phyloP scores from a whole-genome alignment of 805 yeast species.

The Wickerhamomyces hampshirensis region DNA sequence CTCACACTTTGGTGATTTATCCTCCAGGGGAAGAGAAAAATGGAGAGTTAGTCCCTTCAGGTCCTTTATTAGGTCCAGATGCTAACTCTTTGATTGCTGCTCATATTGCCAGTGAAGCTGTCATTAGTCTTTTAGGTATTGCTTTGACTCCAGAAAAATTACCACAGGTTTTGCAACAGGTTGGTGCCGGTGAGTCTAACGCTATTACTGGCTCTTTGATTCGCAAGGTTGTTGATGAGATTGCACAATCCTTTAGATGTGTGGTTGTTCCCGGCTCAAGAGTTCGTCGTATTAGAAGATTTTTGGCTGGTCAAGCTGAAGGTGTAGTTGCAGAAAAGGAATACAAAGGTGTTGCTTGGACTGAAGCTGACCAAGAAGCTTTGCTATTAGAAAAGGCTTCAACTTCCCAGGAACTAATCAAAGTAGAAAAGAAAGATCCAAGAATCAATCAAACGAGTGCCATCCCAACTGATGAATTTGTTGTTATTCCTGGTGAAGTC shows the following conservation, averaged over 20 bases:
- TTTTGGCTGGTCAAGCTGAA: slow-evolving; percentile 93
- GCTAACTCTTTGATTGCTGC: slow-evolving; percentile 92
- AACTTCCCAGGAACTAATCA: slow-evolving; percentile 36
- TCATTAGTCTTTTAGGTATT: slow-evolving; percentile 70
- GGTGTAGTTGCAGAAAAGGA: slow-evolving; percentile 89
- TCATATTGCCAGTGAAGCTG: slow-evolving; percentile 83
- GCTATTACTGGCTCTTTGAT: slow-evolving; percentile 65
- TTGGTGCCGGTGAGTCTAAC: slow-evolving; percentile 23
- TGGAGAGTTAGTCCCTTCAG: slow-evolving; percentile 45
- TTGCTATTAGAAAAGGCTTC: slow-evolving; percentile 41
- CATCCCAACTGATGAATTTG: slow-evolving; percentile 74
- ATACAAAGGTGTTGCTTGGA: slow-evolving; percentile 88
- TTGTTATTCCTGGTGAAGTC: slow-evolving; percentile 75
- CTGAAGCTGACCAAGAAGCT: slow-evolving; percentile 75
- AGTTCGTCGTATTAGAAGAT: slow-evolving; percentile 87
- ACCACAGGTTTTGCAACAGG: slow-evolving; percentile 44
- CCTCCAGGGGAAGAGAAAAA: slow-evolving; percentile 51
- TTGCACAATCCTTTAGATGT: slow-evolving; percentile 83
- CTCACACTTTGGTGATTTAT: slow-evolving; percentile 83
- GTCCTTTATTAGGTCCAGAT: slow-evolving; percentile 76
- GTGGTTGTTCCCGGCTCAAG: slow-evolving; percentile 88
- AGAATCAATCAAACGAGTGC: slow-evolving; percentile 44
- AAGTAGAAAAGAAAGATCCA: slow-evolving; percentile 30
- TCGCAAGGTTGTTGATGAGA: slow-evolving; percentile 73
- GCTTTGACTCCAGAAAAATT: slow-evolving; percentile 72